Evolutionary conservation across 2,329 filamentous ascomycete genomes (phyloP).

Genomic region (Colletotrichum sp.): DNA sequence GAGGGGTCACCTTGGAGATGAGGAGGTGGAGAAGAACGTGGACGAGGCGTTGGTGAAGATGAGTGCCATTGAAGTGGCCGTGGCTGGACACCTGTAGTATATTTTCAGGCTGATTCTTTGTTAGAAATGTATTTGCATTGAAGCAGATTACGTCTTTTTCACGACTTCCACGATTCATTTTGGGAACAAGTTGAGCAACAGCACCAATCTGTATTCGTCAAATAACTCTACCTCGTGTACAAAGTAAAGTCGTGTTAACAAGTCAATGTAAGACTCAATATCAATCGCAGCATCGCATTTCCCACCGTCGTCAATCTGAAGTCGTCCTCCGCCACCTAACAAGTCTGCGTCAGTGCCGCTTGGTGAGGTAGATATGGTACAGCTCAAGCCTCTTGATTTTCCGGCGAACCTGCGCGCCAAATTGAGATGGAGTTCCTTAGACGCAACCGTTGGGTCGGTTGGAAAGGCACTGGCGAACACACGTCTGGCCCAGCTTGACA

Average conservation of each 20-base stretch:
- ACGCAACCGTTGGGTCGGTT: not conserved
- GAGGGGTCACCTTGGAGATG: too few species aligned
- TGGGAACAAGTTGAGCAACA: not conserved
- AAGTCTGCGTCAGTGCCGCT: not conserved
- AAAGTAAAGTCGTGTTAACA: too few species aligned
- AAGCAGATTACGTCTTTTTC: too few species aligned
- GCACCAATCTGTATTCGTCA: not conserved
- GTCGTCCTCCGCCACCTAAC: not conserved
- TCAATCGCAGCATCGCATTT: accelerated
- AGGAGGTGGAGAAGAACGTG: too few species aligned
- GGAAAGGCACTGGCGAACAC: not conserved
- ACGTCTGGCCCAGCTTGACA: not conserved
- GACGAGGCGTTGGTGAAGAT: too few species aligned
- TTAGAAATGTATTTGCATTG: too few species aligned
- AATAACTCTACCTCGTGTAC: not conserved
- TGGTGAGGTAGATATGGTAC: slow-evolving; percentile 44
- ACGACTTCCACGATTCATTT: too few species aligned
- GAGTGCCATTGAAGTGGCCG: too few species aligned
- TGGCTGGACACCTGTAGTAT: too few species aligned
- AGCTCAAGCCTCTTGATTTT: slow-evolving; percentile 50
- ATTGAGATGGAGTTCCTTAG: too few species aligned
- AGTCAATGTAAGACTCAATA: too few species aligned
- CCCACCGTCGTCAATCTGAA: accelerated
- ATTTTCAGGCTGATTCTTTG: too few species aligned
- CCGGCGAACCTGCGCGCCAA: slow-evolving; percentile 4